Conservation (phyloP, 2,329 filamentous ascomycete species). For the Paecilomyces sp. region DNA sequence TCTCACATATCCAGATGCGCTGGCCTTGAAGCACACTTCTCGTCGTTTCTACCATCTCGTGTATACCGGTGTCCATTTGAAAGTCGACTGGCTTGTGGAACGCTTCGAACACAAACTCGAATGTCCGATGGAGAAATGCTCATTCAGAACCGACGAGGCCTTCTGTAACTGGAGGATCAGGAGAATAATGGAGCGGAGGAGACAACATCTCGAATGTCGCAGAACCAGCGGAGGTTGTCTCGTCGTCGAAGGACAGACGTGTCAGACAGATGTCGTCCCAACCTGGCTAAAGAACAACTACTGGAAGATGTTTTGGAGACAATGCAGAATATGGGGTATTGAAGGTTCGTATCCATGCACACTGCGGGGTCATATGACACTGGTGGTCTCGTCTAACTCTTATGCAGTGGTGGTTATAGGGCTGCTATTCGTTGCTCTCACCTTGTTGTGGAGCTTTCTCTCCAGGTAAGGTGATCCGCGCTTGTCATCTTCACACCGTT, state of each 20-base stretch:
- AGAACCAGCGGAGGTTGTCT: conserved; percentile 24
- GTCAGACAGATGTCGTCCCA: conserved; percentile 21
- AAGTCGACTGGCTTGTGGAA: conserved; percentile 63
- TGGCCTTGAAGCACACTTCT: conserved; percentile 61
- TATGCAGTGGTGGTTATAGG: conserved; percentile 10
- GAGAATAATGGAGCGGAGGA: conserved; percentile 34
- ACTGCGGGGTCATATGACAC: neutral
- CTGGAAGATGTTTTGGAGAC: conserved; percentile 8
- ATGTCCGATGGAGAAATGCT: conserved; percentile 50
- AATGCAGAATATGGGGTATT: conserved; percentile 7
- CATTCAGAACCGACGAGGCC: conserved; percentile 33
- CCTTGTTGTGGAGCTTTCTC: conserved; percentile 9
- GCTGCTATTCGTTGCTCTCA: conserved; percentile 8
- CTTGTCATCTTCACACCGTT: neutral
- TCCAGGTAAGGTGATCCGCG: conserved; percentile 1
- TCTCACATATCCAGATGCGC: conserved; percentile 63
- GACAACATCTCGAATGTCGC: conserved; percentile 33
- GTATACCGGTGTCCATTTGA: conserved; percentile 58
- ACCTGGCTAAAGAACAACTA: conserved; percentile 20
- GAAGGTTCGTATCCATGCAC: conserved; percentile 21
- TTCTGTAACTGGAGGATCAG: conserved; percentile 36
- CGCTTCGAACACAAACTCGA: conserved; percentile 57
- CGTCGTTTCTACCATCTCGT: conserved; percentile 58
- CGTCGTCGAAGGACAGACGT: conserved; percentile 29
- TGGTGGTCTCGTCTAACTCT: neutral